These are phyloP conservation scores for Candida tunisiensis DNA, from an alignment of 1,139 yeast genomes.

Conservation along the genomic window DNA sequence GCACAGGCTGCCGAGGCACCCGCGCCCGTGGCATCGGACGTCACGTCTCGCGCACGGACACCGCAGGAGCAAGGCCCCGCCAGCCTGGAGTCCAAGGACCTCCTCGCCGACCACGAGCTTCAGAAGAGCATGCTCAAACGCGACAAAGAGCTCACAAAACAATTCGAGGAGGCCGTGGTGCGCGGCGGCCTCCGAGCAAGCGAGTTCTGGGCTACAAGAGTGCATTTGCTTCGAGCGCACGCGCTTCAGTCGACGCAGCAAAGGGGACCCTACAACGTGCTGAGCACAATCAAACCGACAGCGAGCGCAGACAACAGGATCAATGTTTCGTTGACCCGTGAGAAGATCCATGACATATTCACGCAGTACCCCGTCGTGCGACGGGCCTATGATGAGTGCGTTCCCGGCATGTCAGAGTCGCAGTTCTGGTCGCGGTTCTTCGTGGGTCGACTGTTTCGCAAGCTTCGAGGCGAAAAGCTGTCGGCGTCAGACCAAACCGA, in stretches of 20 bases:
- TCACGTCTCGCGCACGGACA: too few relatives aligned
- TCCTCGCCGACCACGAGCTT: constrained; percentile 52
- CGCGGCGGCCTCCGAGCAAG: constrained; percentile 58
- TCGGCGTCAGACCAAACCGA: constrained; percentile 70
- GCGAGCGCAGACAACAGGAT: constrained; percentile 58
- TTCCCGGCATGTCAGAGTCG: constrained; percentile 67
- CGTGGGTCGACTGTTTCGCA: constrained; percentile 71
- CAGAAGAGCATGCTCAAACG: constrained; percentile 66
- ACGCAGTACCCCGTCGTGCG: constrained; percentile 89
- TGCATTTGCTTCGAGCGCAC: constrained; percentile 66
- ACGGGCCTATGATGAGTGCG: constrained; percentile 76
- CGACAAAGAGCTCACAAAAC: constrained; percentile 50
- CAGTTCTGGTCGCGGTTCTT: constrained; percentile 97
- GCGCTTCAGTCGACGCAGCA: constrained; percentile 76
- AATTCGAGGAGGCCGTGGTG: constrained; percentile 82
- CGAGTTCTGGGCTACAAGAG: constrained; percentile 79
- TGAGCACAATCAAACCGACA: constrained; percentile 84
- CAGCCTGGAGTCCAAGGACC: constrained; percentile 29
- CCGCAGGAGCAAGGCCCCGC: too few relatives aligned
- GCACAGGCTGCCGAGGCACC: too few relatives aligned
- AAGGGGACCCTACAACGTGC: constrained; percentile 84
- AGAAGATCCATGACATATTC: constrained; percentile 77
- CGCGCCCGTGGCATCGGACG: too few relatives aligned
- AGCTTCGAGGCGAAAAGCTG: constrained; percentile 78
- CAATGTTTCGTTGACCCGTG: constrained; percentile 81